Evolutionary conservation across 2,329 filamentous ascomycete species (phyloP).

Genomic region (Colletotrichum tropicicola): DNA sequence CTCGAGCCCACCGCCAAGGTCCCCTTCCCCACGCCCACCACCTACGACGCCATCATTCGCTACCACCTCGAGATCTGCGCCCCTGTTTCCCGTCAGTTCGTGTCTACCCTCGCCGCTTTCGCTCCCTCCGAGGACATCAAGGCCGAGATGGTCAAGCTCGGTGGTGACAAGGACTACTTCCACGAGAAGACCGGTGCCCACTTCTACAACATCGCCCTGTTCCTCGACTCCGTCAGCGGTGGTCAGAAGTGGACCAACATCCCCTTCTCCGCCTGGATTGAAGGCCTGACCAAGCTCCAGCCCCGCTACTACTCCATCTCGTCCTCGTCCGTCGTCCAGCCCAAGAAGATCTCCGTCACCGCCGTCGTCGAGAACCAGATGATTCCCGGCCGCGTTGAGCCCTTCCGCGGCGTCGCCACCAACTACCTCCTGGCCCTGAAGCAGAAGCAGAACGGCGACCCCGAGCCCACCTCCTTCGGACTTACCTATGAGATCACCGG

Average conservation of each 20-base stretch:
- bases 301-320: conserved; percentile 99
- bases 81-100: conserved; percentile 94
- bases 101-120: conserved; percentile 87
- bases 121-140: conserved; percentile 86
- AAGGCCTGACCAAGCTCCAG: conserved; percentile 93
- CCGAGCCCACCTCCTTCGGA: conserved; percentile 82
- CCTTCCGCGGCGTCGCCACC: conserved; percentile 92
- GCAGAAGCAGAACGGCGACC: conserved; percentile 93
- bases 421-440: conserved; percentile 96
- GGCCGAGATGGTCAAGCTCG: conserved; percentile 87
- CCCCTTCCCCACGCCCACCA: conserved; percentile 96
- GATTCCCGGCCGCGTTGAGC: conserved; percentile 78
- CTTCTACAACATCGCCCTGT: conserved; percentile 89
- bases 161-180: conserved; percentile 95
- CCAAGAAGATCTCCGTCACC: conserved; percentile 94
- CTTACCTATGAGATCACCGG: conserved; percentile 87
- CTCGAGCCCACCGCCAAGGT: conserved; percentile 96
- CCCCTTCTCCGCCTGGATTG: conserved; percentile 94
- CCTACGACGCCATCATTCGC: conserved; percentile 90
- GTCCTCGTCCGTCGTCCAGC: conserved; percentile 92
- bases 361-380: conserved; percentile 89
- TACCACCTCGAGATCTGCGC: conserved; percentile 98
- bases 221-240: conserved; percentile 77
- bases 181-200: conserved; percentile 82
- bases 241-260: conserved; percentile 83